These are phyloP conservation scores for Diplodia sapinea DNA, from an alignment of 2,329 filamentous ascomycete species.

Conservation along the genomic window DNA sequence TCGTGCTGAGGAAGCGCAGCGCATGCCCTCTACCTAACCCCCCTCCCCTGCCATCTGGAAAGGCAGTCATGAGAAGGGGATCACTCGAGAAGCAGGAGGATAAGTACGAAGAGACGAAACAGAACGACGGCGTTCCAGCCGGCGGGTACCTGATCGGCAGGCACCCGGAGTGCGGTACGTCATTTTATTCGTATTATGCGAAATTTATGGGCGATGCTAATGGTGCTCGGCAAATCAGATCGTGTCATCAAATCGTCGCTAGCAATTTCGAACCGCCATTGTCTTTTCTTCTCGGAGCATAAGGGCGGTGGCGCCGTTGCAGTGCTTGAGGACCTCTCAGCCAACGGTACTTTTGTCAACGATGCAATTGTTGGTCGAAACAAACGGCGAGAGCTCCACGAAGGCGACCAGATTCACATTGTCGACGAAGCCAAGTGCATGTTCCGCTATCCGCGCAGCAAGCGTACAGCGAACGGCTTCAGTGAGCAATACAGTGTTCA, in stretches of 20 bases:
- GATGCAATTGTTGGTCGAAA: slow-evolving; percentile 90
- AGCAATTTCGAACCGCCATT: slow-evolving; percentile 87
- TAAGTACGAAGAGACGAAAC: slow-evolving; percentile 62
- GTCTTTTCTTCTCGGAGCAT: slow-evolving; percentile 69
- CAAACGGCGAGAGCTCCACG: slow-evolving; percentile 83
- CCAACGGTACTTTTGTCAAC: slow-evolving; percentile 96
- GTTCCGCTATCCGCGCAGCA: slow-evolving; percentile 76
- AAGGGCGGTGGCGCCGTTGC: slow-evolving; percentile 66
- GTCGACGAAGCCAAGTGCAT: slow-evolving; percentile 85
- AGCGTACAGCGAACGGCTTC: slow-evolving; percentile 70
- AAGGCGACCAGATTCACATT: slow-evolving; percentile 89
- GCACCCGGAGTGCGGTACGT: slow-evolving; percentile 90
- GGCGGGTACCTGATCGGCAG: slow-evolving; percentile 90
- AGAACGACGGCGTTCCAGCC: slow-evolving; percentile 63
- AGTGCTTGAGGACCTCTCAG: slow-evolving; percentile 89
- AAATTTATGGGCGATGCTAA: not conserved
- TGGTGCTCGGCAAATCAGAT: slow-evolving; percentile 55
- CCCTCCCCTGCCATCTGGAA: slow-evolving; percentile 46
- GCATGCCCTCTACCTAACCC: slow-evolving; percentile 67
- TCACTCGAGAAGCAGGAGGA: slow-evolving; percentile 68
- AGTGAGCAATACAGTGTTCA: slow-evolving; percentile 83
- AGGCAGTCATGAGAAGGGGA: slow-evolving; percentile 55
- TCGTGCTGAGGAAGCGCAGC: slow-evolving; percentile 77
- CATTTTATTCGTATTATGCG: not conserved
- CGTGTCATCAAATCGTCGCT: slow-evolving; percentile 68